Conservation (phyloP, 139 green algal species). For the Volvox reticuliferus region DNA sequence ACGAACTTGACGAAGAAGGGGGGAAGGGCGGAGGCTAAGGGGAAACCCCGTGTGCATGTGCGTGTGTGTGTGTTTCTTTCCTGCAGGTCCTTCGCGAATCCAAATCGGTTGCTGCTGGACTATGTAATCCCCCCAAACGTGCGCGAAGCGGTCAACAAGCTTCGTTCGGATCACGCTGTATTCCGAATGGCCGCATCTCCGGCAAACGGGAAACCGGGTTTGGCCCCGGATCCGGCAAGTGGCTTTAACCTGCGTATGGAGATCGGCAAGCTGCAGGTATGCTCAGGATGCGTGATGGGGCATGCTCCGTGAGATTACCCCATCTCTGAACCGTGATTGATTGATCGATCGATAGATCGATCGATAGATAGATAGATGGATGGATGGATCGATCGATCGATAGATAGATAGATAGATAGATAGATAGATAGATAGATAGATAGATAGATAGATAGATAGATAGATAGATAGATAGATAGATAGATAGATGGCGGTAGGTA, state of each 20-base stretch:
- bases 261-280: constrained; percentile 49
- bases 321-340: no score
- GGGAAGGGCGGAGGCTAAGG: no score
- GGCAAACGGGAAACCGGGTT: not conserved
- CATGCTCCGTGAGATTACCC: no score
- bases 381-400: no score
- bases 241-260: constrained; percentile 37
- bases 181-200: not conserved
- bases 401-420: no score
- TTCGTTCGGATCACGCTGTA: not conserved
- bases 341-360: no score
- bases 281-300: not conserved
- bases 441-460: no score
- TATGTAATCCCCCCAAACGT: constrained; percentile 39
- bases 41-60: no score
- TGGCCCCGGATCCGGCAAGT: not conserved
- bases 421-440: no score
- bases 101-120: constrained; percentile 42
- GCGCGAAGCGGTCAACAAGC: constrained; percentile 21
- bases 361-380: no score
- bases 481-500: no score
- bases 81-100: not conserved
- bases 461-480: not conserved
- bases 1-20: no score
- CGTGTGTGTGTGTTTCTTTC: not conserved